Evolutionary conservation across 2,329 filamentous ascomycete genomes (phyloP), one percentile per base, ranked within the genome.

Genomic region (Colletotrichum zoysiae): DNA sequence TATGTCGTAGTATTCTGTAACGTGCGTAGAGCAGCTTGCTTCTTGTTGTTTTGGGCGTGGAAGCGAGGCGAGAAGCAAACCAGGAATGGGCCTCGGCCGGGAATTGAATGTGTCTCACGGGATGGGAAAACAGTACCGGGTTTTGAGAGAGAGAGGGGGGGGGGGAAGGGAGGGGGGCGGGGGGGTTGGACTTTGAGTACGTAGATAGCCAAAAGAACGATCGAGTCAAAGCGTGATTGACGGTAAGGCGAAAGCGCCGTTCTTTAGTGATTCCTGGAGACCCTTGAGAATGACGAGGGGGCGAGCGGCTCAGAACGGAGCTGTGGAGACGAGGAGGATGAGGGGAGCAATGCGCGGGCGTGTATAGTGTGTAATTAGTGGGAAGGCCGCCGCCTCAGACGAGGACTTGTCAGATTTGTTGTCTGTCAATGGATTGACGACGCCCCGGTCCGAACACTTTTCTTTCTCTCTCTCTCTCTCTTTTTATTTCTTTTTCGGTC

Each of bases 251-350:
- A 69, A 53, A 63, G 64, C 58, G 68, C 50, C 48, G 59, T 69
- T 60, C 59, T 71, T 64, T 26, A 53, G 50, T 51, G 44, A 50
- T 66, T 66, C 65, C 60, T 64, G 59, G 55, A 65, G 53, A 64
- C 59, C 65, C 69, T 71, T 56, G 65, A 60, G 65, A 69, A 65
- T 71, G 65, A 71, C 65, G 65, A 69, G 69, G 59, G 50, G 69
- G 65, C 69, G 65, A 59, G 64, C 69, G 59, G 48, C 46, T 65
- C 69, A 69, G 59, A 38, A 42, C 53, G 40, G 53, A 44, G 53
- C 53, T 60, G 65, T 51, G 67, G 11, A 38, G 56, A 48, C 12
- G 26, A 65, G 26, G 62, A 40, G 55, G 38, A 46, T 44, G 44
- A 44, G 44, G 59, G 61, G 46, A 63, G 56, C 33, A 33, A 58